These are phyloP conservation scores for Oenanthe sinensis DNA, from an alignment of 129 eudicot species.

Conservation along the genomic window DNA sequence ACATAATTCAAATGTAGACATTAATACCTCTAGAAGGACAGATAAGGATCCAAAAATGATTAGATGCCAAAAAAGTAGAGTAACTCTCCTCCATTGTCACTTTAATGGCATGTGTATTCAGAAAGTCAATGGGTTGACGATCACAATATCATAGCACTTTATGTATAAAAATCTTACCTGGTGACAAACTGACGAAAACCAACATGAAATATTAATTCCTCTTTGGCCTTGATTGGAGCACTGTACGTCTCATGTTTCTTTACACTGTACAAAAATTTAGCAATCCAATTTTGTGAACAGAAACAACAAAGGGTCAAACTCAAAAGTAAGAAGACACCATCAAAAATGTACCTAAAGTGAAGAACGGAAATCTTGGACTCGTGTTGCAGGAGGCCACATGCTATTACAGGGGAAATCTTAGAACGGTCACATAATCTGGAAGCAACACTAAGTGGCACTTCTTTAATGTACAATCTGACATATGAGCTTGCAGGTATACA, in stretches of 20 bases:
- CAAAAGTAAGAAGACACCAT: not conserved
- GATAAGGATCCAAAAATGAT: not conserved
- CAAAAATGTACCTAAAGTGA: conserved; percentile 64
- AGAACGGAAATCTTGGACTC: conserved; percentile 93
- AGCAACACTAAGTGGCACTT: conserved; percentile 53
- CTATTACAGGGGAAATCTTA: conserved; percentile 49
- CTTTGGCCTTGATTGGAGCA: conserved; percentile 85
- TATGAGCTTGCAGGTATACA: conserved; percentile 54
- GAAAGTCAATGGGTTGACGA: not conserved
- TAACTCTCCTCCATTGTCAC: not conserved
- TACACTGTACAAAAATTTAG: conserved; percentile 32
- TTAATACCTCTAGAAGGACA: not conserved
- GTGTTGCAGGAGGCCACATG: conserved; percentile 85
- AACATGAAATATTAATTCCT: conserved; percentile 77
- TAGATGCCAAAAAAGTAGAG: not conserved
- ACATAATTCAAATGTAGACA: not conserved
- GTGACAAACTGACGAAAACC: conserved; percentile 83
- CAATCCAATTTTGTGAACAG: conserved; percentile 1
- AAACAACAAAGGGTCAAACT: not conserved
- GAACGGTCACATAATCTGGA: conserved; percentile 33
- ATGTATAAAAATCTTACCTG: conserved; percentile 32
- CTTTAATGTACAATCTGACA: conserved; percentile 61
- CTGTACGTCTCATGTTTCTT: conserved; percentile 73
- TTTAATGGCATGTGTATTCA: not conserved
- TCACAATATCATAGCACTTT: not conserved